Percentiles rank a stretch among this genome's conserved stretches.
Conservation (phyloP, 2,329 filamentous ascomycete genomes). For the Sclerotinia borealis region DNA sequence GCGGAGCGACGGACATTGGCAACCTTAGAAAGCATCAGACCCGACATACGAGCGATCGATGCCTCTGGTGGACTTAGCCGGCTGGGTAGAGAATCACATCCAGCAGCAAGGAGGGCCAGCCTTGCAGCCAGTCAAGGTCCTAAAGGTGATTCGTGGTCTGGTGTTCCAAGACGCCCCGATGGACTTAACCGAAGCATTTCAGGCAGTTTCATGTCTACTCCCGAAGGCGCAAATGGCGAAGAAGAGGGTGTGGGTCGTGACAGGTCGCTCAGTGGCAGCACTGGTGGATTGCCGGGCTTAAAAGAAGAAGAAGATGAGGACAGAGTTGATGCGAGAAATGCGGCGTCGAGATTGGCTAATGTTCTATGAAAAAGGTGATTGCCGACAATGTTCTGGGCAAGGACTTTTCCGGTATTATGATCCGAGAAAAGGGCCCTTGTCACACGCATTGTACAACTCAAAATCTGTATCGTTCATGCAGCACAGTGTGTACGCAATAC, state of each 20-base stretch:
- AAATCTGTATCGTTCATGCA: conserved; percentile 14
- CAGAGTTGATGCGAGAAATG: conserved; percentile 89
- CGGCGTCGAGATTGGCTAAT: conserved; percentile 68
- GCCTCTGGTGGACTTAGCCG: conserved; percentile 82
- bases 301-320: conserved; percentile 86
- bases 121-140: conserved; percentile 87
- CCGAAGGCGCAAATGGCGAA: conserved; percentile 56
- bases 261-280: conserved; percentile 29
- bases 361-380: conserved; percentile 5
- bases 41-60: conserved; percentile 91
- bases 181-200: conserved; percentile 72
- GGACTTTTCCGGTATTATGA: conserved; percentile 5
- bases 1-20: conserved; percentile 87
- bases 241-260: conserved; percentile 36
- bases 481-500: conserved; percentile 12
- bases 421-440: conserved; percentile 6
- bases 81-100: conserved; percentile 82
- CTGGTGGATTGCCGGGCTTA: conserved; percentile 49
- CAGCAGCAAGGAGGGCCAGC: conserved; percentile 63
- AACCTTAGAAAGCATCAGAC: conserved; percentile 85
- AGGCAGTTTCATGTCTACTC: conserved; percentile 60
- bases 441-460: conserved; percentile 8
- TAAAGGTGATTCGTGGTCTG: conserved; percentile 97
- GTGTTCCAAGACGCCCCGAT: conserved; percentile 72
- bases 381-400: neutral